Evolutionary conservation across 1,139 yeast species (phyloP).

Genomic region (Kodamaea plutei): DNA sequence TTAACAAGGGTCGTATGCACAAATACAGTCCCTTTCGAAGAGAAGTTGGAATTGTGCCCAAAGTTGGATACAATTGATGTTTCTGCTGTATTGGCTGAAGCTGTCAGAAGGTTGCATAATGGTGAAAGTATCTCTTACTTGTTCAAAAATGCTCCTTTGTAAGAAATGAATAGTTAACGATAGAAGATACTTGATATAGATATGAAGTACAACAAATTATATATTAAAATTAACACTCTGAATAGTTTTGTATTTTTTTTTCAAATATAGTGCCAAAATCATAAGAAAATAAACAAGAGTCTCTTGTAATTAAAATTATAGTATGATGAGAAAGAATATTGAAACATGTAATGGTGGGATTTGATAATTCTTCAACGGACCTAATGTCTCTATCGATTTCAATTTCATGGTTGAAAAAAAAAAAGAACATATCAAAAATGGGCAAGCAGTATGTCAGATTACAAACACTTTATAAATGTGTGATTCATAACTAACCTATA

Average conservation of each 20-base stretch:
- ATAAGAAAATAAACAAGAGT: conserved; percentile 1
- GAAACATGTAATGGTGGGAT: no score
- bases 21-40: conserved; percentile 68
- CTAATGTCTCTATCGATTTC: no score
- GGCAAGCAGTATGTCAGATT: no score
- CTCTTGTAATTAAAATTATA: no score
- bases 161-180: conserved; percentile 1
- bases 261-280: not conserved
- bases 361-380: no score
- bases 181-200: not conserved
- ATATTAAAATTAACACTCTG: not conserved
- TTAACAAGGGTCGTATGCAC: conserved; percentile 67
- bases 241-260: not conserved
- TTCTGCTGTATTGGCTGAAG: conserved; percentile 72
- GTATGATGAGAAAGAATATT: no score
- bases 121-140: conserved; percentile 94
- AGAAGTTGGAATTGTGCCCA: conserved; percentile 44
- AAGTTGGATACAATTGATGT: conserved; percentile 67
- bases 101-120: conserved; percentile 76
- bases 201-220: no score
- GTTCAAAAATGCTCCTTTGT: conserved; percentile 60
- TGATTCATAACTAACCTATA: no score
- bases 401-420: no score
- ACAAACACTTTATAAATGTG: no score
- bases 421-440: no score